A percentile compares a stretch with the other conserved stretches of the same genome.
Evolutionary conservation across 2,329 filamentous ascomycete genomes (phyloP).

Genomic region (Pseudophaeomoniella oleicola): DNA sequence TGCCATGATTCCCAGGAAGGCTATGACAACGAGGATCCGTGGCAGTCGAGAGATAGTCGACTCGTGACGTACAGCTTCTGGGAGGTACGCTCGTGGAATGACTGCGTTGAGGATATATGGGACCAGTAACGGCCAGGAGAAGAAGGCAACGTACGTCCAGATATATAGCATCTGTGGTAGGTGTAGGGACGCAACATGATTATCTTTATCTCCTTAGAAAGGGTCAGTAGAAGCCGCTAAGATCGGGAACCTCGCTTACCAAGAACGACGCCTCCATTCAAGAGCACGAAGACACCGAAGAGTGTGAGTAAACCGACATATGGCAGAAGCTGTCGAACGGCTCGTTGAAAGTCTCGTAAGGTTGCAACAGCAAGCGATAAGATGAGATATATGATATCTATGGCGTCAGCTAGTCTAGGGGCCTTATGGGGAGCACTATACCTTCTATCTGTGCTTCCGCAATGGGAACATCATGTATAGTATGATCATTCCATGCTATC

Average conservation of each 20-base stretch:
- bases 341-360: slow-evolving; percentile 5
- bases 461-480: slow-evolving; percentile 35
- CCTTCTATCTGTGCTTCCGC: slow-evolving; percentile 34
- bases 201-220: slow-evolving; percentile 68
- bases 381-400: slow-evolving; percentile 3
- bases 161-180: slow-evolving; percentile 89
- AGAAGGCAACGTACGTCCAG: slow-evolving; percentile 80
- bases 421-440: slow-evolving; percentile 13
- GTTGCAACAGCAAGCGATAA: neutral
- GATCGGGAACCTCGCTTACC: slow-evolving; percentile 34
- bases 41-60: slow-evolving; percentile 19
- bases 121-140: slow-evolving; percentile 65
- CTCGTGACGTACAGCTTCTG: slow-evolving; percentile 16
- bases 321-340: slow-evolving; percentile 23
- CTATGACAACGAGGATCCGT: slow-evolving; percentile 19
- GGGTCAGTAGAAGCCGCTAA: slow-evolving; percentile 8
- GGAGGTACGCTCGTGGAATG: slow-evolving; percentile 18
- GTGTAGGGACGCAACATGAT: slow-evolving; percentile 81
- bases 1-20: slow-evolving; percentile 27
- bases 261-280: slow-evolving; percentile 86
- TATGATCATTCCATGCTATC: neutral
- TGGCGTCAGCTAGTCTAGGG: slow-evolving; percentile 12
- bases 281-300: slow-evolving; percentile 63
- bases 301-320: slow-evolving; percentile 47
- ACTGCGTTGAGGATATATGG: slow-evolving; percentile 33